These are phyloP conservation scores for Crucibulum laeve DNA, from an alignment of 768 basidiomycete species.

Conservation along the genomic window DNA sequence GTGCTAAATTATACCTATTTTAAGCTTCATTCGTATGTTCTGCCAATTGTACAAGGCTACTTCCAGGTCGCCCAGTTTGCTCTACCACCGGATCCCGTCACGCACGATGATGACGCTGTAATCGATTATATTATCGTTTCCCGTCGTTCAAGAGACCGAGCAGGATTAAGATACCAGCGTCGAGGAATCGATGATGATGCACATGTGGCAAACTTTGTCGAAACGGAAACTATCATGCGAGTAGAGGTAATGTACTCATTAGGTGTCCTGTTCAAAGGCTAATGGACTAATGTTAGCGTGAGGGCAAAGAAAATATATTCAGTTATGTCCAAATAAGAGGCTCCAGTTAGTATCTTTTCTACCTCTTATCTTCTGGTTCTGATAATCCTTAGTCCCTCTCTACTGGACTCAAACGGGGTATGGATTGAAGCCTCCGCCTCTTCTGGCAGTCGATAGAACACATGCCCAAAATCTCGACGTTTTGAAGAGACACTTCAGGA, in stretches of 20 bases:
- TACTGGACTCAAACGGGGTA: constrained; percentile 91
- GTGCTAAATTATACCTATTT: constrained; percentile 1
- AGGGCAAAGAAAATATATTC: constrained; percentile 73
- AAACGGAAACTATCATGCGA: constrained; percentile 86
- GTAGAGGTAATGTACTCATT: constrained; percentile 51
- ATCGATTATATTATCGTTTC: constrained; percentile 84
- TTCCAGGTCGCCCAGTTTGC: constrained; percentile 72
- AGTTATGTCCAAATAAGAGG: constrained; percentile 90
- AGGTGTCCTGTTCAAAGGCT: background rate
- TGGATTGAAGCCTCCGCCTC: constrained; percentile 83
- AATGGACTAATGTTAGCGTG: constrained; percentile 45
- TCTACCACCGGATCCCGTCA: constrained; percentile 46
- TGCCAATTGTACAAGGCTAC: constrained; percentile 93
- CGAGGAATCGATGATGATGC: constrained; percentile 92
- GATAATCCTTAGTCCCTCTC: constrained; percentile 64
- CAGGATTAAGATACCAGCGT: constrained; percentile 91
- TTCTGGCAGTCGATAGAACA: constrained; percentile 70
- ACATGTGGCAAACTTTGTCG: constrained; percentile 93
- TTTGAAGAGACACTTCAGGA: constrained; percentile 70
- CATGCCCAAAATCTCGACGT: constrained; percentile 67
- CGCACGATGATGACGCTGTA: constrained; percentile 38
- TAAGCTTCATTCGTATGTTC: constrained; percentile 77
- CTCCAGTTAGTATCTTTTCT: constrained; percentile 57
- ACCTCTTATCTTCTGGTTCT: constrained; percentile 1
- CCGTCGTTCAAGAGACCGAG: constrained; percentile 81